phyloP scores from a whole-genome alignment of 2,329 filamentous ascomycete genomes.

The Incumbomyces lentus region DNA sequence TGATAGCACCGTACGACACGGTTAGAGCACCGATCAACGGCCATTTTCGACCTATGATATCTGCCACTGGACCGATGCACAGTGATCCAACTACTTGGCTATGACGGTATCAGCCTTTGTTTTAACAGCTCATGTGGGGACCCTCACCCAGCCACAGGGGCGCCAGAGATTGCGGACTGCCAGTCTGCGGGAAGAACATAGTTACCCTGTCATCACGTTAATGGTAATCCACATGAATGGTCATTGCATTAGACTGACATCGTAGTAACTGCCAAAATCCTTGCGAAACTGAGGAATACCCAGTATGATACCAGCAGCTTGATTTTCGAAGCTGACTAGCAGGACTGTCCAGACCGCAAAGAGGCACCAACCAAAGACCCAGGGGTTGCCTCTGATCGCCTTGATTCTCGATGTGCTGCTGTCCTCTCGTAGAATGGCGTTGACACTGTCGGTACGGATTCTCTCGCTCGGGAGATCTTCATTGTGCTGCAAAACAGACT shows the following conservation, averaged over 20 bases:
- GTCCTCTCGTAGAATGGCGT: too few relatives aligned
- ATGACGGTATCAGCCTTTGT: too few relatives aligned
- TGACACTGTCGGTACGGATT: too few relatives aligned
- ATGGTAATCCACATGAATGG: too few relatives aligned
- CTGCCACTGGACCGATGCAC: constrained; percentile 31
- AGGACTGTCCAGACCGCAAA: constrained; percentile 10
- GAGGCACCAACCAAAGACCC: too few relatives aligned
- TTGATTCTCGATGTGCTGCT: too few relatives aligned
- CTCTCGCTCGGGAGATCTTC: too few relatives aligned
- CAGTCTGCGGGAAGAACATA: constrained; percentile 38
- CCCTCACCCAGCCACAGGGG: constrained; percentile 9
- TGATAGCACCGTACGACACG: constrained; percentile 14
- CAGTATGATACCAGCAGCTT: constrained; percentile 52
- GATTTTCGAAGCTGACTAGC: constrained; percentile 45
- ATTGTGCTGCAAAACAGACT: too few relatives aligned
- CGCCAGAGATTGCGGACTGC: constrained; percentile 38
- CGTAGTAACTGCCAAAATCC: constrained; percentile 44
- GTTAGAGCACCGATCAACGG: constrained; percentile 18
- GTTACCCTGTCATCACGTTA: too few relatives aligned
- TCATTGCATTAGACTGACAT: too few relatives aligned
- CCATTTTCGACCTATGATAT: constrained; percentile 30
- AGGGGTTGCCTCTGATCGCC: too few relatives aligned
- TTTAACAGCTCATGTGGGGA: too few relatives aligned
- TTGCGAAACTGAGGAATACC: constrained; percentile 46
- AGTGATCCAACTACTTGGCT: constrained; percentile 34